These are phyloP conservation scores for Stereocaulon alpinum DNA, from an alignment of 495 filamentous ascomycete species.

Conservation along the genomic window DNA sequence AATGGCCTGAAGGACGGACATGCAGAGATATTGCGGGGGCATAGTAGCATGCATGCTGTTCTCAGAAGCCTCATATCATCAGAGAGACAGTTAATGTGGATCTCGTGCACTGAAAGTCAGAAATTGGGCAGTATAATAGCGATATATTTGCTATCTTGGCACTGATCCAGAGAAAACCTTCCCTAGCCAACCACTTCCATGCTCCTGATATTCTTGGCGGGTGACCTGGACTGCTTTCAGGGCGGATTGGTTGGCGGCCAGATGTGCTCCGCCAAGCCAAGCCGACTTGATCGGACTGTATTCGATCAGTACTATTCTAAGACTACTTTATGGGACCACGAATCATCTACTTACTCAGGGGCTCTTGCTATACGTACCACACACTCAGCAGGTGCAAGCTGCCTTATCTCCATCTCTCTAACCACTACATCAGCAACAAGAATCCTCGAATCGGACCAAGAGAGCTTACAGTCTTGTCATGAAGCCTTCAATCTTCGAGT, in stretches of 20 bases:
- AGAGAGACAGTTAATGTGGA: too few relatives aligned
- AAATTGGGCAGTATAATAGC: too few relatives aligned
- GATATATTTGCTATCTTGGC: constrained; percentile 5
- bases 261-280: constrained; percentile 71
- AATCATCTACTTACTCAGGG: constrained; percentile 40
- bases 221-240: constrained; percentile 59
- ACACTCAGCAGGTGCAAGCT: constrained; percentile 67
- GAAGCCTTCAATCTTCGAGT: constrained; percentile 68
- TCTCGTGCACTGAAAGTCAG: too few relatives aligned
- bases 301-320: not conserved
- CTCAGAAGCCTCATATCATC: too few relatives aligned
- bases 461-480: constrained; percentile 56
- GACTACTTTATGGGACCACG: not conserved
- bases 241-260: constrained; percentile 56
- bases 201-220: constrained; percentile 80
- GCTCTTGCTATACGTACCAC: constrained; percentile 62
- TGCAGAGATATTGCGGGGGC: too few relatives aligned
- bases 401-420: constrained; percentile 60
- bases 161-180: constrained; percentile 53
- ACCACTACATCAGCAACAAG: not conserved
- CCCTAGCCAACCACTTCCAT: constrained; percentile 67
- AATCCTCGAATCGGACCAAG: not conserved
- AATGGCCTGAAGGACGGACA: not conserved
- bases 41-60: too few relatives aligned
- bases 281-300: constrained; percentile 62